A percentile compares a stretch with the other conserved stretches of the same genome.
Evolutionary conservation across 2,329 filamentous ascomycete species (phyloP).

Genomic region (Fusarium pseudocircinatum): DNA sequence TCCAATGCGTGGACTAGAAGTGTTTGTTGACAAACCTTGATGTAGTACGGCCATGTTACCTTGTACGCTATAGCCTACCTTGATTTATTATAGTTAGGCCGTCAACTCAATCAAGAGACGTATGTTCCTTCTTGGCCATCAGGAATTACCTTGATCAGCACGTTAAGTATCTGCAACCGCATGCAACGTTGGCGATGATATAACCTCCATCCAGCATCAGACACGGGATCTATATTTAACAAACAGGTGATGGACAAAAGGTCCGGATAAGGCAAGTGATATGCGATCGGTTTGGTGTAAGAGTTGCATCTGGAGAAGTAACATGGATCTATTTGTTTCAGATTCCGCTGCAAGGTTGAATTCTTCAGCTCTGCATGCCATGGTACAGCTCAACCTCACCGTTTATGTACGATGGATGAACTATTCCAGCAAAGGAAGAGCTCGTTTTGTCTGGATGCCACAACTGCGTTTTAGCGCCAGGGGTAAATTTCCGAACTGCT

Average conservation of each 20-base stretch:
- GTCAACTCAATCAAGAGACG: background rate
- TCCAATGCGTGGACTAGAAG: background rate
- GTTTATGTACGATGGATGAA: constrained; percentile 1
- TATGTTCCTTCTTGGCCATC: background rate
- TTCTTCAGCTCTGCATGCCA: constrained; percentile 3
- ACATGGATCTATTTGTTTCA: constrained; percentile 10
- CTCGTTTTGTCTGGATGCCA: constrained; percentile 23
- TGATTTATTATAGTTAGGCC: background rate
- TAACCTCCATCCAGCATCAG: background rate
- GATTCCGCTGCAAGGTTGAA: background rate
- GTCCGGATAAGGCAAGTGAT: background rate
- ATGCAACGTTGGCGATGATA: background rate
- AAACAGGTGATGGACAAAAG: background rate
- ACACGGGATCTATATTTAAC: background rate
- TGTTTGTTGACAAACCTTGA: background rate
- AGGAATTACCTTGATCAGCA: background rate
- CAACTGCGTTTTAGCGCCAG: constrained; percentile 32
- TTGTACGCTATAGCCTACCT: background rate
- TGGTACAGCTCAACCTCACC: background rate
- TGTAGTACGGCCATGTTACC: no score
- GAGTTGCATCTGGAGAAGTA: background rate
- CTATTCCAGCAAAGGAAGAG: constrained; percentile 29
- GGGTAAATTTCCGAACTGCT: constrained; percentile 16
- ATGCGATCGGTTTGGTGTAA: background rate
- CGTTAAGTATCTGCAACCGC: background rate